Evolutionary conservation across 345 rosid species (phyloP).

Genomic region (Sonneratia caseolaris): DNA sequence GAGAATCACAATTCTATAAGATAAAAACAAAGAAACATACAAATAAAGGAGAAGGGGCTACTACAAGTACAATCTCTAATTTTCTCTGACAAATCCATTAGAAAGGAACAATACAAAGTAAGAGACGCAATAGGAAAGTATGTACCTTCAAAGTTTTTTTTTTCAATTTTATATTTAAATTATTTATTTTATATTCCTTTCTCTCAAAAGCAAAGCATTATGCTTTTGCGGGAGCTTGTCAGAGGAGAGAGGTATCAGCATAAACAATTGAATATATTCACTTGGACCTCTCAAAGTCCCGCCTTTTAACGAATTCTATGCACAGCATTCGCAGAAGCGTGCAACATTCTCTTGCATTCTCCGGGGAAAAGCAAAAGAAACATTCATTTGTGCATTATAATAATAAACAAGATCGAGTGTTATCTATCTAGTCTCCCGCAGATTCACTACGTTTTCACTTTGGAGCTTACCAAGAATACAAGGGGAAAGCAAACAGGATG

Average conservation of each 20-base stretch:
- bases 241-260: neutral
- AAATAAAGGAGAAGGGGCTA: no score
- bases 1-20: neutral
- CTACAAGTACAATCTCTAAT: no score
- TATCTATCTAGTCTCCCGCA: neutral
- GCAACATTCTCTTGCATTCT: slow-evolving; percentile 4
- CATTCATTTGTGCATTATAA: slow-evolving; percentile 2
- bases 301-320: neutral
- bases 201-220: neutral
- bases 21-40: no score
- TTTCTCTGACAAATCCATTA: no score
- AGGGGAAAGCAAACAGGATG: neutral
- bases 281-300: neutral
- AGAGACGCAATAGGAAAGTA: no score
- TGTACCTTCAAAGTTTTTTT: no score
- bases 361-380: neutral
- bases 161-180: neutral
- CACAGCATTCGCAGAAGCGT: neutral
- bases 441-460: neutral
- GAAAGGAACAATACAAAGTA: no score
- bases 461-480: neutral
- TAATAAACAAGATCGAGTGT: neutral
- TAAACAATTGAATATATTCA: neutral
- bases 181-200: neutral
- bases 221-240: neutral